Conservation (phyloP, 352 stramenopile species). For the Thalassiosira mediterranea region DNA sequence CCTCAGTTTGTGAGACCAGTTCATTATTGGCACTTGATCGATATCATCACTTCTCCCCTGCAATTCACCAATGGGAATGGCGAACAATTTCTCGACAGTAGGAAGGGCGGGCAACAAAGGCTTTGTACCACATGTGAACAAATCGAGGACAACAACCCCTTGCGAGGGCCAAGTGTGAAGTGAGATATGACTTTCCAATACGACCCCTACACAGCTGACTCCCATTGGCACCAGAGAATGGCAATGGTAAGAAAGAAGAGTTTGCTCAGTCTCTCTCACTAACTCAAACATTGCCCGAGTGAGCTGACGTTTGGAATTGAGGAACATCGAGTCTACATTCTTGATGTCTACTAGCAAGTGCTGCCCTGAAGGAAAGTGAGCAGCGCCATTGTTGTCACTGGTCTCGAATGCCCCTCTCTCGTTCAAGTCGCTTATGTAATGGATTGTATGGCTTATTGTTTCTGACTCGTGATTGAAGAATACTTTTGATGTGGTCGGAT, state of each 20-base stretch:
- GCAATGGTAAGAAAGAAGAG: constrained; percentile 80
- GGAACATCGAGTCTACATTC: constrained; percentile 67
- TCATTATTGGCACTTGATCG: constrained; percentile 33
- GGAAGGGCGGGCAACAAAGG: constrained; percentile 48
- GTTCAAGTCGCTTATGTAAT: no score
- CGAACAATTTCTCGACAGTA: constrained; percentile 64
- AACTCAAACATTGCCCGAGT: constrained; percentile 67
- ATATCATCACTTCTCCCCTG: constrained; percentile 50
- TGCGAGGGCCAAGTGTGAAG: constrained; percentile 83
- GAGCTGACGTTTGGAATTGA: constrained; percentile 69
- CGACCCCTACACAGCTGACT: constrained; percentile 73
- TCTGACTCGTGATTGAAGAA: no score
- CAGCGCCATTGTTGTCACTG: no score
- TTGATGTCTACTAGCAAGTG: constrained; percentile 81
- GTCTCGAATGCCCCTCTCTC: no score
- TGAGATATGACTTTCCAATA: constrained; percentile 78
- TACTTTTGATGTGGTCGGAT: no score
- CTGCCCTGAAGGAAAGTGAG: constrained; percentile 58
- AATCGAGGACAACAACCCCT: constrained; percentile 77
- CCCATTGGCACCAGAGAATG: constrained; percentile 73
- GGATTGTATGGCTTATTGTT: no score
- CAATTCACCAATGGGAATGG: no score
- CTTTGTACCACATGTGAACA: constrained; percentile 66
- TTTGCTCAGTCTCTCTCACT: constrained; percentile 56
- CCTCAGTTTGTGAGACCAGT: constrained; percentile 75